Conservation (phyloP, 805 yeast genomes). For the Pachysolen tannophilus region DNA sequence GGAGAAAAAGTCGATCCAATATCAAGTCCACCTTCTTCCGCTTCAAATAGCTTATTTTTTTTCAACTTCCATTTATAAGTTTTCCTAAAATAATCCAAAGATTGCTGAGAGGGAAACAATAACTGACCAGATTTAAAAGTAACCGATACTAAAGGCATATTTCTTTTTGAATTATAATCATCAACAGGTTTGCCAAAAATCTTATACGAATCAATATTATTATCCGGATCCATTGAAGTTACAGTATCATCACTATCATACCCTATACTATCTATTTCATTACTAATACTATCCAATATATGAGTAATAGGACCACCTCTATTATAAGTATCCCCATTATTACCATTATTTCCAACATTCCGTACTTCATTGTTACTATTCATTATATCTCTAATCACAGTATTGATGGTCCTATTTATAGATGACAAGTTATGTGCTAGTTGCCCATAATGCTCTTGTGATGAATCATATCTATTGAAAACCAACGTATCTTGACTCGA, state of each 20-base stretch:
- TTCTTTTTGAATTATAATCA: constrained; percentile 10
- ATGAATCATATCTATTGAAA: constrained; percentile 5
- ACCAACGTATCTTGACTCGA: constrained; percentile 8
- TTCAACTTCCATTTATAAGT: constrained; percentile 6
- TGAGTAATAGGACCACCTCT: not conserved
- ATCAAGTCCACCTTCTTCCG: not conserved
- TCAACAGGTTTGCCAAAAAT: constrained; percentile 5
- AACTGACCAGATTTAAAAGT: constrained; percentile 10
- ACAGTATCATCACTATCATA: constrained; percentile 9
- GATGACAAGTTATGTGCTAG: constrained; percentile 4
- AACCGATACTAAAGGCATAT: constrained; percentile 8
- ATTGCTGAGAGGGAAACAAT: constrained; percentile 9
- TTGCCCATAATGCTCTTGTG: constrained; percentile 9
- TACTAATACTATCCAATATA: too few species aligned
- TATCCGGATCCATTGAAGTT: constrained; percentile 5
- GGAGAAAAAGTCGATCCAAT: not conserved
- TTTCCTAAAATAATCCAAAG: constrained; percentile 8
- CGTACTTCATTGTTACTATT: not conserved
- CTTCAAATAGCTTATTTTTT: not conserved
- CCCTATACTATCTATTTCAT: not conserved
- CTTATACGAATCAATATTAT: constrained; percentile 1
- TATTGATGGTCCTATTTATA: constrained; percentile 5
- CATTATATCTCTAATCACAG: constrained; percentile 7
- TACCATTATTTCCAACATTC: not conserved
- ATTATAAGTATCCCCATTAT: too few species aligned